Evolutionary conservation across 2,329 filamentous ascomycete species (phyloP).

Genomic region (Talaromyces sp.): DNA sequence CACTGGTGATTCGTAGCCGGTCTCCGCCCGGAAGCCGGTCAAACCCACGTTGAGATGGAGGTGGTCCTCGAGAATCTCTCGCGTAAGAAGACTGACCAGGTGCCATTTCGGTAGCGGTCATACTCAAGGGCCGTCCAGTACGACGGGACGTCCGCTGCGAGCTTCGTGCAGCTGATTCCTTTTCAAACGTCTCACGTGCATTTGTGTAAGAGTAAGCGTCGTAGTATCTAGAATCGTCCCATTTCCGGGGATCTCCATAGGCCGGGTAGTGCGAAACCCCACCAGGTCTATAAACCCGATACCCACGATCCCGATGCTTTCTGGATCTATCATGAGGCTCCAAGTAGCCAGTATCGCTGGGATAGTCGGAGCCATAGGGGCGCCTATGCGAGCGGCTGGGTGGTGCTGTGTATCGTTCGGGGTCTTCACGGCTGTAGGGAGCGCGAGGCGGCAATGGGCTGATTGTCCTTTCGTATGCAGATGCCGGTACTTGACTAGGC

Average conservation of each 20-base stretch:
- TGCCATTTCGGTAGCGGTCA: slow-evolving; percentile 34
- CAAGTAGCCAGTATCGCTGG: slow-evolving; percentile 31
- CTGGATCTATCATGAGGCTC: slow-evolving; percentile 20
- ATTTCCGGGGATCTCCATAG: slow-evolving; percentile 25
- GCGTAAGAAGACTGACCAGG: slow-evolving; percentile 20
- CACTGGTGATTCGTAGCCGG: slow-evolving; percentile 21
- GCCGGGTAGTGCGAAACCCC: slow-evolving; percentile 24
- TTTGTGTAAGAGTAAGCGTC: slow-evolving; percentile 46
- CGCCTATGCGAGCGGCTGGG: slow-evolving; percentile 28
- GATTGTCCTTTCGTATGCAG: slow-evolving; percentile 25
- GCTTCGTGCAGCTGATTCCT: slow-evolving; percentile 38
- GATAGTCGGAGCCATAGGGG: slow-evolving; percentile 30
- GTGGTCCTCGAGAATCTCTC: slow-evolving; percentile 31
- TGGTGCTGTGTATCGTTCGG: slow-evolving; percentile 31
- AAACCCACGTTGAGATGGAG: slow-evolving; percentile 33
- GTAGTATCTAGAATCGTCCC: slow-evolving; percentile 36
- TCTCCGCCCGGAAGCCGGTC: slow-evolving; percentile 30
- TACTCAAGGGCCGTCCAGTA: slow-evolving; percentile 33
- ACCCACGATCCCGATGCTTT: slow-evolving; percentile 19
- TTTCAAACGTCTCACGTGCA: slow-evolving; percentile 43
- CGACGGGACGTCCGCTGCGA: slow-evolving; percentile 21
- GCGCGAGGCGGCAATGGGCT: slow-evolving; percentile 25
- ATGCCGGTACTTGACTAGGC: slow-evolving; percentile 24
- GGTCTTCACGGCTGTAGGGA: slow-evolving; percentile 19
- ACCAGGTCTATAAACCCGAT: slow-evolving; percentile 23